Conservation (phyloP, 345 rosid genomes). For the Gossypium bickii region DNA sequence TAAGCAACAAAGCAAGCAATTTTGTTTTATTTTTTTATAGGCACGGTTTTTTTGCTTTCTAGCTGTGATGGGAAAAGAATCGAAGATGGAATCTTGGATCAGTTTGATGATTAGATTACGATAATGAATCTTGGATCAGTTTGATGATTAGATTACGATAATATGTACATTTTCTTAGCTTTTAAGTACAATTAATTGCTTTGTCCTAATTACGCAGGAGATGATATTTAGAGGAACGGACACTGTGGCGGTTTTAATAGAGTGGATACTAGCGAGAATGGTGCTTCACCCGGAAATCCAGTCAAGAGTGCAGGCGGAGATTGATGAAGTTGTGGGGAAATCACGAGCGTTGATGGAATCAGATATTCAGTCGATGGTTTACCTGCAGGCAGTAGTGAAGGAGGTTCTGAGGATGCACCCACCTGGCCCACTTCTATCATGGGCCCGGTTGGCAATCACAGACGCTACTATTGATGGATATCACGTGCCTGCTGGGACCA, state of each 20-base stretch:
- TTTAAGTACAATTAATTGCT: not conserved
- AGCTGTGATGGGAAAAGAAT: conserved; percentile 29
- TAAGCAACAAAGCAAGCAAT: conserved; percentile 20
- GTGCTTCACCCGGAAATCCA: conserved; percentile 58
- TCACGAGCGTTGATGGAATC: conserved; percentile 49
- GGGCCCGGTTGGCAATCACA: conserved; percentile 80
- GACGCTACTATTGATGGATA: conserved; percentile 66
- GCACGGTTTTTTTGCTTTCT: not conserved
- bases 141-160: conserved; percentile 7
- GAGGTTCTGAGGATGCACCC: conserved; percentile 82
- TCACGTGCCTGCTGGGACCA: conserved; percentile 76
- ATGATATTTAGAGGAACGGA: conserved; percentile 91
- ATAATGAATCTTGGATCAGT: conserved; percentile 14
- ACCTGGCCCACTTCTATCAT: conserved; percentile 85
- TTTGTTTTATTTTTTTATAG: not conserved
- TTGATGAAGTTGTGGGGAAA: conserved; percentile 55
- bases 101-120: conserved; percentile 6
- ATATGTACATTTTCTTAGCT: conserved; percentile 1
- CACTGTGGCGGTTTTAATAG: conserved; percentile 74
- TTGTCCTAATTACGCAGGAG: conserved; percentile 38
- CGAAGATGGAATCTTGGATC: conserved; percentile 12
- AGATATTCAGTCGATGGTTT: conserved; percentile 37
- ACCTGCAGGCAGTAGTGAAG: conserved; percentile 67
- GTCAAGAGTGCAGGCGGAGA: conserved; percentile 57
- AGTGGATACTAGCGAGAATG: conserved; percentile 88